Base-by-base conservation (phyloP, 2,329 filamentous ascomycete genomes). In the Clarireedia sp. region DNA sequence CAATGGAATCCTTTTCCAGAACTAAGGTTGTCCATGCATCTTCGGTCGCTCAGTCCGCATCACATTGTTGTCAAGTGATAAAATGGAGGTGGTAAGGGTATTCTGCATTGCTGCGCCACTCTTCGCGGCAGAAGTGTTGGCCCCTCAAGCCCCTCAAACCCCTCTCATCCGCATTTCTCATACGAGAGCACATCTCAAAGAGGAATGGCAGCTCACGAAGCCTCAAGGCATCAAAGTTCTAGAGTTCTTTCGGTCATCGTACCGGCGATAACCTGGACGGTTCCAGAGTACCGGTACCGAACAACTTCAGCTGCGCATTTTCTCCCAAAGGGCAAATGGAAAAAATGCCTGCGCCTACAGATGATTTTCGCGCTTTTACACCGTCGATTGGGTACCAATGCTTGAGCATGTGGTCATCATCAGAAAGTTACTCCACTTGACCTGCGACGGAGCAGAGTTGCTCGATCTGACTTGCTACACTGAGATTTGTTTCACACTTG, bases 11-110 rank as follows among this genome's bases (percentile, higher is more conserved):
- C 12, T 3, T 23, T 21, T 23, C 45, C 24, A 54, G 26, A 49
- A 43, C 17, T 17, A 29, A 43, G 37, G n/a, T 19, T 19, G n/a
- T 23, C 36, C 45, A 40, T 49, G 52, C 45, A 43, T 49, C 12
- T 21, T 41, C 33, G 44, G 19, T 23, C 21, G 19, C 26, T 26
- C 14, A 8, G 19, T 48, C 45, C 45, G 51, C 51, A 57, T 57
- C 36, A 45, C 19, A 29, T 24, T 9, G 12, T 33, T n/a, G 55
- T 57, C 55, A 54, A 57, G 55, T 54, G 55, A 57, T 44, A 46
- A 40, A 24, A 45, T 33, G 38, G 44, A 29, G 33, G 23, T 43
- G 37, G 52, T 19, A 44, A 36, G 51, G 51, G 33, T 49, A 24
- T 49, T 36, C 41, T 44, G 19, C 41, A 44, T 45, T 45, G 41